A percentile compares a stretch with the other conserved stretches of the same genome.
Conservation (phyloP, 495 filamentous ascomycete genomes). For the Lasiosphaeria hispida region DNA sequence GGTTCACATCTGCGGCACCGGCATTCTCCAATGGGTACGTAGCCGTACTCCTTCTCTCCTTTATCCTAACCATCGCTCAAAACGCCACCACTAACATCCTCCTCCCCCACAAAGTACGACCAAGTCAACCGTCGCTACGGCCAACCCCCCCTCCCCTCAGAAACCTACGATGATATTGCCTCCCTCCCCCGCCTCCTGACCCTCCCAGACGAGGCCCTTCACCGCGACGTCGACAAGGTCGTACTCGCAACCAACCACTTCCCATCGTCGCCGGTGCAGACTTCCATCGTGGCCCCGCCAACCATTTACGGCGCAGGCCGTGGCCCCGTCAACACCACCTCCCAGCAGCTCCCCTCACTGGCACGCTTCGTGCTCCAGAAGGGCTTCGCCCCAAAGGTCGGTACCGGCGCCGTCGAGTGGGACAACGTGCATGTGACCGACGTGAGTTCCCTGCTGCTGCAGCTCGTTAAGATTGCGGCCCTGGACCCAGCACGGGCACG, state of each 20-base stretch:
- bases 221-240: constrained; percentile 49
- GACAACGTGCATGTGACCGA: constrained; percentile 73
- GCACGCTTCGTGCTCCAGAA: constrained; percentile 54
- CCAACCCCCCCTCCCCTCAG: constrained; percentile 38
- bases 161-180: constrained; percentile 37
- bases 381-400: constrained; percentile 62
- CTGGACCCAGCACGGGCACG: constrained; percentile 26
- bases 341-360: constrained; percentile 62
- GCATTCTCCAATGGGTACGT: constrained; percentile 41
- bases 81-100: background rate
- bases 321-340: constrained; percentile 66
- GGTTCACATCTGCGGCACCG: constrained; percentile 48
- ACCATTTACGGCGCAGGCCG: constrained; percentile 74
- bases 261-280: constrained; percentile 47
- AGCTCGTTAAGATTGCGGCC: constrained; percentile 62
- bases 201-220: constrained; percentile 40
- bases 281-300: constrained; percentile 74
- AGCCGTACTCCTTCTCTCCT: background rate
- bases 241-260: constrained; percentile 39
- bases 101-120: constrained; percentile 31
- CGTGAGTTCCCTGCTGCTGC: constrained; percentile 61
- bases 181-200: constrained; percentile 34
- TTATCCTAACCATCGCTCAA: too few relatives aligned
- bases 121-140: constrained; percentile 36
- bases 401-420: constrained; percentile 66